phyloP scores from a whole-genome alignment of 192 early-diverging fungal species.

The Mortierella claussenii region DNA sequence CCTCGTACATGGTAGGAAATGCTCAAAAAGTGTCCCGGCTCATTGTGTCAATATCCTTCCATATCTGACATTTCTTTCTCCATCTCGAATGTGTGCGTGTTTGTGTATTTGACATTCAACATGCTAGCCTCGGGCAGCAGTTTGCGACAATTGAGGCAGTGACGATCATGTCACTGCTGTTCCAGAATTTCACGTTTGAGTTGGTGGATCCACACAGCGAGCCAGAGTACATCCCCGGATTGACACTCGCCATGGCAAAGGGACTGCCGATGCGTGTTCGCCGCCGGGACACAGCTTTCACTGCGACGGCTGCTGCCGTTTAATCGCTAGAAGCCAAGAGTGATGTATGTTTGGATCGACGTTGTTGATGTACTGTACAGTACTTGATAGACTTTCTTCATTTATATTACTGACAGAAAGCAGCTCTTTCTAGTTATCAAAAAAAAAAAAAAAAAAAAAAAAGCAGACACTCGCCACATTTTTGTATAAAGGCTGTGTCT shows the following conservation, averaged over 20 bases:
- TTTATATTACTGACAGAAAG: too few relatives aligned
- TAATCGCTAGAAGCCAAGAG: too few relatives aligned
- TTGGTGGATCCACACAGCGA: constrained; percentile 29
- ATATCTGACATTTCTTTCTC: background rate
- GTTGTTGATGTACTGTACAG: too few relatives aligned
- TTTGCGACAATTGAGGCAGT: constrained; percentile 56
- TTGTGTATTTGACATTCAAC: background rate
- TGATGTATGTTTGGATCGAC: too few relatives aligned
- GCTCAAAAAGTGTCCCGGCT: too few relatives aligned
- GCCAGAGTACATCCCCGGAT: constrained; percentile 21
- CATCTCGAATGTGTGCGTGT: too few relatives aligned
- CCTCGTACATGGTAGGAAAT: constrained; percentile 55
- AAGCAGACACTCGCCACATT: too few relatives aligned
- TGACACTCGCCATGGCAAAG: constrained; percentile 51
- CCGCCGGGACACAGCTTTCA: background rate
- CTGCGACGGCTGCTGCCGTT: background rate
- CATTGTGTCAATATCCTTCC: background rate
- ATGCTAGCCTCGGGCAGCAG: constrained; percentile 49
- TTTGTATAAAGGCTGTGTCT: too few relatives aligned
- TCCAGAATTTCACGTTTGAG: constrained; percentile 53
- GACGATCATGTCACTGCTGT: constrained; percentile 28
- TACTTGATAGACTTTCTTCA: too few relatives aligned
- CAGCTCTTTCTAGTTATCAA: too few relatives aligned
- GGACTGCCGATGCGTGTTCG: constrained; percentile 40
- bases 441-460: too few relatives aligned